Percentiles rank a stretch among this genome's conserved stretches.
Conservation (phyloP, 352 stramenopile species). For the Phytopythium chamaehyphon region DNA sequence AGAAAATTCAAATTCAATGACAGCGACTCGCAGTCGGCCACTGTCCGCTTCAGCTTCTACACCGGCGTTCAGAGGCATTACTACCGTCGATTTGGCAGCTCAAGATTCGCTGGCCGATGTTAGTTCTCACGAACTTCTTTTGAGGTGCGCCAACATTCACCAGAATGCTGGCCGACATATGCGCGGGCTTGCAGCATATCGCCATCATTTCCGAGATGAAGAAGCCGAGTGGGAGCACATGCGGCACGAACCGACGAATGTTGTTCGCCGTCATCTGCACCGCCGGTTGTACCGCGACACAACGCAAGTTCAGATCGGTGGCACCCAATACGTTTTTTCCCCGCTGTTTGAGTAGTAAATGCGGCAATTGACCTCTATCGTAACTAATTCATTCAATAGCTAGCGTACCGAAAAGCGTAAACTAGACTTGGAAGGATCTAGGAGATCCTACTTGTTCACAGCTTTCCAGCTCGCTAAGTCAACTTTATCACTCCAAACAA, state of each 20-base stretch:
- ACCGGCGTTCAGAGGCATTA: conserved; percentile 39
- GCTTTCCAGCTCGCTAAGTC: too few relatives aligned
- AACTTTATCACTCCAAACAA: too few relatives aligned
- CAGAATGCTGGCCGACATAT: conserved; percentile 48
- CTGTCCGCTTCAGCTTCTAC: neutral
- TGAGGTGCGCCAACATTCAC: conserved; percentile 60
- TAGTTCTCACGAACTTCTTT: conserved; percentile 70
- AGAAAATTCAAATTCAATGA: neutral
- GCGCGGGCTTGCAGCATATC: conserved; percentile 30
- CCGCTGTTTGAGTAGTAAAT: conserved; percentile 48
- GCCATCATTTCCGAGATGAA: conserved; percentile 49
- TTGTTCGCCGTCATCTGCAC: conserved; percentile 52
- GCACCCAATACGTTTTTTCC: conserved; percentile 61
- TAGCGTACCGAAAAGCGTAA: too few relatives aligned
- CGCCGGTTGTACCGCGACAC: conserved; percentile 51
- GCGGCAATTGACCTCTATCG: too few relatives aligned
- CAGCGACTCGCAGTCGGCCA: neutral
- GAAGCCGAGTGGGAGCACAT: conserved; percentile 60
- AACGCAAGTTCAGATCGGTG: conserved; percentile 61
- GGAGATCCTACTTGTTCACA: too few relatives aligned
- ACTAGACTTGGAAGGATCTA: too few relatives aligned
- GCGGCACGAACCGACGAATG: conserved; percentile 65
- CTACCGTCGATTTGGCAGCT: conserved; percentile 57
- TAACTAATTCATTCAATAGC: too few relatives aligned
- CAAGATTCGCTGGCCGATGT: conserved; percentile 41